Evolutionary conservation across 441 rosid genomes (phyloP).

Genomic region (Gossypium davidsonii): DNA sequence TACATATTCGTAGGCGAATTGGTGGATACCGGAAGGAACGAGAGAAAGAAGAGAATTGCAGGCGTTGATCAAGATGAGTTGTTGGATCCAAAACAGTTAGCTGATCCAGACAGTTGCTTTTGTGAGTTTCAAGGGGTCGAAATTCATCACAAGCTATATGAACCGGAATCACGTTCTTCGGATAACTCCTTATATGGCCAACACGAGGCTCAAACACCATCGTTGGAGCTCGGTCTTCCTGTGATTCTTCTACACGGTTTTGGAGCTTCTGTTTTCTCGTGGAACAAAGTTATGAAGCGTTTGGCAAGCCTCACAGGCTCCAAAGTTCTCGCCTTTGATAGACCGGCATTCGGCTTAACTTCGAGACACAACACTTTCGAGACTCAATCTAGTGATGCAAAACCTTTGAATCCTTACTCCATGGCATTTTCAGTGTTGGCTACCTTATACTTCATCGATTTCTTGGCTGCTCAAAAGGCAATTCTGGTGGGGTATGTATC

Average conservation of each 20-base stretch:
- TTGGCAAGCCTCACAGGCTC: constrained; percentile 52
- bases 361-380: constrained; percentile 40
- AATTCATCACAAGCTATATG: constrained; percentile 64
- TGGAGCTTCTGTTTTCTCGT: constrained; percentile 88
- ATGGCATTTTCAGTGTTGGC: constrained; percentile 76
- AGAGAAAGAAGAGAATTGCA: constrained; percentile 33
- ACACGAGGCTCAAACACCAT: neutral
- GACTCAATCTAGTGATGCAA: constrained; percentile 24
- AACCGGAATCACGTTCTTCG: constrained; percentile 26
- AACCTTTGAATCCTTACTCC: constrained; percentile 67
- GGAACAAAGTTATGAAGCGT: constrained; percentile 70
- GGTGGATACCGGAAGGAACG: constrained; percentile 20
- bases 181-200: constrained; percentile 16
- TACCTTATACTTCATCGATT: constrained; percentile 61
- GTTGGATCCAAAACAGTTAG: constrained; percentile 52
- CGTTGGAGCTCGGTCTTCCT: constrained; percentile 33
- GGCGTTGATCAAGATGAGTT: constrained; percentile 69
- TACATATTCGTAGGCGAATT: constrained; percentile 25
- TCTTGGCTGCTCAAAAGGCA: constrained; percentile 63
- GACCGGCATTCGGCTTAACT: constrained; percentile 88
- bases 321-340: constrained; percentile 79
- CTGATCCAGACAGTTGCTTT: constrained; percentile 83
- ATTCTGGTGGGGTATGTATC: constrained; percentile 69
- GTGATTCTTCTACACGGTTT: constrained; percentile 81
- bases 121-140: constrained; percentile 79